These are phyloP conservation scores for Pneumocystis jirovecii DNA, from an alignment of 1,139 yeast species.

Conservation along the genomic window DNA sequence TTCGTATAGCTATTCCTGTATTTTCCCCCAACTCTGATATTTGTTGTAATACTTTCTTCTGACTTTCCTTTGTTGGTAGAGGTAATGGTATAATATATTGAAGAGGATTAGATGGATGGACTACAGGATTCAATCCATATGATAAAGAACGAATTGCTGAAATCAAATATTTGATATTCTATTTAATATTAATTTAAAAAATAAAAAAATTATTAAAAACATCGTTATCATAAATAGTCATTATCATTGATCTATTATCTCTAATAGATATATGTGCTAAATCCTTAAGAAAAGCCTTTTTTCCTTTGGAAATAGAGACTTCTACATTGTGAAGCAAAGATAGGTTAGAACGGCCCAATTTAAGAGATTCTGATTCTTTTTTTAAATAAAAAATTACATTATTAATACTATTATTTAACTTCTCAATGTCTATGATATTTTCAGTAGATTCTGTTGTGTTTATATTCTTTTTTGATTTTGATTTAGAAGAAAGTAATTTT, in stretches of 20 bases:
- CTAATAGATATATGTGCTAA: not conserved
- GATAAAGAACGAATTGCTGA: not conserved
- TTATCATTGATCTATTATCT: not conserved
- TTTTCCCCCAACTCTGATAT: not conserved
- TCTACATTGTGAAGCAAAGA: not conserved
- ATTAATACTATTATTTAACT: not conserved
- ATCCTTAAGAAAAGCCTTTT: not conserved
- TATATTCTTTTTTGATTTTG: not conserved
- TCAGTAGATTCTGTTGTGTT: not conserved
- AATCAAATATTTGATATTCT: not conserved
- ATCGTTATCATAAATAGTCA: not conserved
- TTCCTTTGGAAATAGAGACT: not conserved
- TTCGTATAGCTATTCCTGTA: not conserved
- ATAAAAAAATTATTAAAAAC: not conserved
- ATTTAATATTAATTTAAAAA: not conserved
- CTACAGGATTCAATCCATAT: not conserved
- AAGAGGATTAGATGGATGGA: not conserved
- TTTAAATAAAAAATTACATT: not conserved
- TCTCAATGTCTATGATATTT: not conserved
- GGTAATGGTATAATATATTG: slow-evolving; percentile 1
- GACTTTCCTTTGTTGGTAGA: not conserved
- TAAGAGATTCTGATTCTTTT: not conserved
- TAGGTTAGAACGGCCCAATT: not conserved
- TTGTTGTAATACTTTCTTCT: not conserved
- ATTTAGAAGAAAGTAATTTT: not conserved